Evolutionary conservation across 1,284 basidiomycete species (phyloP), one percentile per base, ranked within the genome.

Genomic region (Pholiota adiposa): DNA sequence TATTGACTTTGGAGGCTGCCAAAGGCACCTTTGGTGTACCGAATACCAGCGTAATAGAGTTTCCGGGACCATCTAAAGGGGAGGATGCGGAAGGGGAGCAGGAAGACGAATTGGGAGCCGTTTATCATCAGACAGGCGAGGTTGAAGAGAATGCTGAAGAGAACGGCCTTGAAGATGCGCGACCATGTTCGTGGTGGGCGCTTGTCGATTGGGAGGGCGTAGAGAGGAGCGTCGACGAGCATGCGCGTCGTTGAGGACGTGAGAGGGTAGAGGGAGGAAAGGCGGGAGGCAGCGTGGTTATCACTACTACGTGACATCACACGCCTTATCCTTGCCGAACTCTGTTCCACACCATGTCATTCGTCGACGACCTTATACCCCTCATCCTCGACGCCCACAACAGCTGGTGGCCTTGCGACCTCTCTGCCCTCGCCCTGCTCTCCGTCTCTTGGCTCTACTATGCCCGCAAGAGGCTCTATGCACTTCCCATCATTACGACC

Each of bases 11-110:
- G 73, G 25, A 95, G 78, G 63, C 81, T 79, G 8, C 87, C 92
- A 73, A 95, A 95, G 14, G 88, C 83, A 33, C 91, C 92, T 75
- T 96, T 96, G 53, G 91, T 92, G 71, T 89, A 89, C 21, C 87
- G 82, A 50, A 95, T 86, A 1, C 87, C 88, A 54, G 83, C 75
- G 44, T 88, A 81, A 70, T 92, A 94, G 44, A 86, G 69, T 23
- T 72, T 76, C 62, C 72, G 75, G 19, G 84, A 73, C 74, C 72
- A 78, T 59, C 61, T 73, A 64, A 87, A 81, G 62, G 85, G 82
- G 33, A 91, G 68, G 25, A 88, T 67, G 54, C 80, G 79, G 48
- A 94, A 74, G 1, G 90, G 88, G 19, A 89, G 73, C 36, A 94
- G 73, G 67, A 93, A 79, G 19, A 85, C 67, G 69, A 92, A 79